A percentile compares a stretch with the other conserved stretches of the same genome.
Evolutionary conservation across 2,329 filamentous ascomycete species (phyloP).

Genomic region (Botryotinia globosa): DNA sequence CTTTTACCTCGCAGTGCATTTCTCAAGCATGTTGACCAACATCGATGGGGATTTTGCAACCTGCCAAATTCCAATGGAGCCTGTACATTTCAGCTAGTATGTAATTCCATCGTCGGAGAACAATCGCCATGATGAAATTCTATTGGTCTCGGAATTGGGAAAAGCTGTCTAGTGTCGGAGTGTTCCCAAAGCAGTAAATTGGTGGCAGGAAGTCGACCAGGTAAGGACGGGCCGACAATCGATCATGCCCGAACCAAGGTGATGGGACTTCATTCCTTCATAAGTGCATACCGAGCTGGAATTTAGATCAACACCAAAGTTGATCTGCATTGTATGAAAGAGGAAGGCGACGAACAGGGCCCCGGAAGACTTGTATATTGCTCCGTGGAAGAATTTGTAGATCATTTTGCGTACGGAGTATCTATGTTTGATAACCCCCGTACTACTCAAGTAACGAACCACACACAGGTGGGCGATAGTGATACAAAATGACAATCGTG

Average conservation of each 20-base stretch:
- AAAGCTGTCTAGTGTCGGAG: neutral
- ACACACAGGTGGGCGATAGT: neutral
- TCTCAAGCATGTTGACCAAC: neutral
- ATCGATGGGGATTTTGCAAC: neutral
- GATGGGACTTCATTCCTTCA: conserved; percentile 14
- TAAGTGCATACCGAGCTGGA: neutral
- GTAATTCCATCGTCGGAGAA: neutral
- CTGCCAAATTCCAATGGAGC: neutral
- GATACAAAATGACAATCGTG: neutral
- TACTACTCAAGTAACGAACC: neutral
- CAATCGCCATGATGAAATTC: neutral
- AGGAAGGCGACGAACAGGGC: conserved; percentile 1
- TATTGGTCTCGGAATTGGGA: neutral
- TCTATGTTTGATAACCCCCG: neutral
- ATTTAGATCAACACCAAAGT: neutral
- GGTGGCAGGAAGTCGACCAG: conserved; percentile 11
- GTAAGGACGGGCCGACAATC: conserved; percentile 14
- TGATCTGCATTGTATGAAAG: neutral
- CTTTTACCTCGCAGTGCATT: neutral
- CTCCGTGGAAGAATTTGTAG: neutral
- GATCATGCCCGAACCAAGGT: conserved; percentile 18
- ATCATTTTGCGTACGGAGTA: neutral
- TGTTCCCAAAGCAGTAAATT: conserved; percentile 8
- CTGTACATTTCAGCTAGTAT: neutral
- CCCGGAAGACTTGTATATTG: neutral